Percentiles rank a stretch among this genome's conserved stretches.
These are phyloP conservation scores for Anacardium occidentale DNA, from an alignment of 345 rosid species.

Conservation along the genomic window DNA sequence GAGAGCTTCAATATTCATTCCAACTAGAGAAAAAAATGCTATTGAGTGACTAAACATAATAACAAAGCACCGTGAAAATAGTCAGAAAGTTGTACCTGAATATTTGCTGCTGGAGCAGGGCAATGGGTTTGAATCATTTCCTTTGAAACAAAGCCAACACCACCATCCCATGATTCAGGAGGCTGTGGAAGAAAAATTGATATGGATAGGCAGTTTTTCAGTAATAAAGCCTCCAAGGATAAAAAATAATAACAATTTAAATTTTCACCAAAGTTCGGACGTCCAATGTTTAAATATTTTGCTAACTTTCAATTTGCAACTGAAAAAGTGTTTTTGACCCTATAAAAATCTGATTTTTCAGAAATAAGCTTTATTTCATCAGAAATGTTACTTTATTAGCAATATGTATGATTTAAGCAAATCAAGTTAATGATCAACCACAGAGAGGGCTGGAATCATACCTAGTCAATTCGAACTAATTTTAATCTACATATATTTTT, in stretches of 20 bases:
- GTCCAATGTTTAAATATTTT: not conserved
- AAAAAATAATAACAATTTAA: not conserved
- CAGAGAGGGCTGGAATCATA: not conserved
- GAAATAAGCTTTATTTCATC: not conserved
- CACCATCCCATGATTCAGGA: constrained; percentile 86
- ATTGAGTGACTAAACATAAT: not conserved
- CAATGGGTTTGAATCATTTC: constrained; percentile 83
- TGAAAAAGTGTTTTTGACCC: not conserved
- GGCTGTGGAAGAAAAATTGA: constrained; percentile 51
- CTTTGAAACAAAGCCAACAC: constrained; percentile 85
- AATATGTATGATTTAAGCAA: not conserved
- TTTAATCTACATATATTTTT: too few species aligned
- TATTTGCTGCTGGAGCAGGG: constrained; percentile 74
- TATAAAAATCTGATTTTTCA: too few species aligned
- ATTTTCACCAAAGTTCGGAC: not conserved
- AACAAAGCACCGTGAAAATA: not conserved
- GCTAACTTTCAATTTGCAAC: not conserved
- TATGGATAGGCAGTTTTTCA: not conserved
- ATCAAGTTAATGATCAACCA: too few species aligned
- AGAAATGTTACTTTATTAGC: not conserved
- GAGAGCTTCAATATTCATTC: not conserved
- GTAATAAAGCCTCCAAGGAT: not conserved
- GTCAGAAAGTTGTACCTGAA: constrained; percentile 44
- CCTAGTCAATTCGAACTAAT: too few species aligned
- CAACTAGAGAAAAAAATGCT: not conserved